Evolutionary conservation across 192 early-diverging fungal species (phyloP), one percentile per base, ranked within the genome.

Genomic region (Rhizophagus clarus): DNA sequence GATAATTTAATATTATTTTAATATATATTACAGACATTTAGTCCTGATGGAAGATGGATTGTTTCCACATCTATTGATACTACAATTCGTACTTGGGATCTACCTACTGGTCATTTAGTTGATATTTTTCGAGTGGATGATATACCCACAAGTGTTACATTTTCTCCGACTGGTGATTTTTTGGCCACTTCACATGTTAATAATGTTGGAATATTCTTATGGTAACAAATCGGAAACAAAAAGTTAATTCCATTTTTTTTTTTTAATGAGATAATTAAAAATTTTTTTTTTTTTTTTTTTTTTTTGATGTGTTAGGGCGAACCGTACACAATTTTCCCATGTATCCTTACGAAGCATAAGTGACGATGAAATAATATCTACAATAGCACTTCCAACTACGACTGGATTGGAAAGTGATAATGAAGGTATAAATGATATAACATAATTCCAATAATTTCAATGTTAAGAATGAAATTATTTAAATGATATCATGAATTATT

Each of bases 61-160:
- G 89, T 98, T 32, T 93, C 95, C 4, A 75, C 88, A 11, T 92
- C 93, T 20, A 85, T 95, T 70, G 98, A 99, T 88, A 86, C 90
- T 60, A 96, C 93, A 7, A 88, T 99, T 61, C 91, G 96, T 72
- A 97, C 96, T 2, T 99, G 97, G 97, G 98, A 99, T 85, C 83
- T 99, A 71, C 97, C 97, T 10, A 94, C 95, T 1, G 96, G 96
- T 9, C 88, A 94, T 70, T 85, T 95, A 89, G 89, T 99, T 45
- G 97, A 97, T 85, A 84, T 92, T 62, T 95, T 97, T 86, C 86
- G 86, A 37, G 91, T 94, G 5, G 88, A 91, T 56, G 88, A 91
- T 73, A 88, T 97, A 42, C 90, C 92, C 2, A 96, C 96, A 15
- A 95, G 93, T 78, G 61, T 99, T 26, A 87, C 96, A 4, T 93